Base-by-base conservation (phyloP, 495 filamentous ascomycete species). In the Lepraria neglecta region DNA sequence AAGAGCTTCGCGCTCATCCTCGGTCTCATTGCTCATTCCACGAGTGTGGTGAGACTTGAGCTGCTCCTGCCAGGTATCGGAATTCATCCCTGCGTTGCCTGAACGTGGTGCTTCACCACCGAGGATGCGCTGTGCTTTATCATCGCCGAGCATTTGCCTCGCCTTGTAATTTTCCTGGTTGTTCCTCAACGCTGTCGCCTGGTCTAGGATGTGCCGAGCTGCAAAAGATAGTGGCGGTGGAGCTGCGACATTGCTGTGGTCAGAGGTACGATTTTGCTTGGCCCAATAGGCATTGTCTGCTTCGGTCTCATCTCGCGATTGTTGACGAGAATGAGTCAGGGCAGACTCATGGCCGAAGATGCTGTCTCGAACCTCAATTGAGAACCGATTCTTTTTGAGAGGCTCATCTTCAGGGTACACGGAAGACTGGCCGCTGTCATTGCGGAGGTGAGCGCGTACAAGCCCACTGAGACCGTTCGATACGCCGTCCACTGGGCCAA, bases 381-480 rank as follows among this genome's bases (percentile, higher is more conserved):
- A 72, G 45, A 78, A 79, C 1, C 73, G 73, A 10, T 71, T 73
- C 3, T 71, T 62, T n/a, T 67, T 67, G 33, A 75, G 35, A 38
- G 35, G 73, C 3, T 80, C 77, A 43, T 74, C 73, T 11, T 75
- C 74, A 43, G 79, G 84, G 69, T 85, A 89, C 48, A 94, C 78
- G 0, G 91, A 92, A 27, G 91, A 96, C 45, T 80, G 77, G 58
- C 86, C 86, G 73, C 94, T 97, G 56, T 87, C 83, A 15, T 82
- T 82, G 27, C 94, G 87, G 15, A 99, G 79, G 73, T 97, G 95
- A 60, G 91, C 85, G 35, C 87, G 86, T 43, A 97, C 85, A 72
- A 97, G 80, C 21, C 88, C 88, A 68, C 85, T 91, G 21, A 97
- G 77, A 14, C 88, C 89, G 55, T 84, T 73, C 0, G 78, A 78